phyloP scores from a whole-genome alignment of 2,329 filamentous ascomycete genomes.

The Fusarium penzigii region DNA sequence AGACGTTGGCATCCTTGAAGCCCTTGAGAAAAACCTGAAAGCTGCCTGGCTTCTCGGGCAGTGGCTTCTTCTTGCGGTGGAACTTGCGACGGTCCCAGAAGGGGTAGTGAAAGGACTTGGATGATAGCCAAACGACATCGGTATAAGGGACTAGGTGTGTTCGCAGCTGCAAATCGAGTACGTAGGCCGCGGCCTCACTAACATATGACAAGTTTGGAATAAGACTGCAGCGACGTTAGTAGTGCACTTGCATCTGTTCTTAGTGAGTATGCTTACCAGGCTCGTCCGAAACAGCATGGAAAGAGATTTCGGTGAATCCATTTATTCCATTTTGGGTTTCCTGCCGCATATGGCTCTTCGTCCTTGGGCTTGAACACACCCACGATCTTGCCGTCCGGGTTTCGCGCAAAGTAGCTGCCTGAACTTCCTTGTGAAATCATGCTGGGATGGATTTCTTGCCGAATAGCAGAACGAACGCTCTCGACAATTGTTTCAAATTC shows the following conservation, averaged over 20 bases:
- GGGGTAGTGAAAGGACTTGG: slow-evolving; percentile 97
- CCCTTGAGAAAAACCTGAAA: slow-evolving; percentile 98
- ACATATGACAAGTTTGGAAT: slow-evolving; percentile 98
- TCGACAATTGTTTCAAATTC: slow-evolving; percentile 90
- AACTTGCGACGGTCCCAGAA: slow-evolving; percentile 93
- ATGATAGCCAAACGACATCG: slow-evolving; percentile 89
- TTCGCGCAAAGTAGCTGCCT: slow-evolving; percentile 95
- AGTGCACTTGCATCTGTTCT: not conserved
- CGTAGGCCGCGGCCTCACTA: slow-evolving; percentile 95
- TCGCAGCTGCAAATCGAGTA: slow-evolving; percentile 84
- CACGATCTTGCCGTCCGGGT: slow-evolving; percentile 88
- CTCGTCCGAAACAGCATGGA: slow-evolving; percentile 93
- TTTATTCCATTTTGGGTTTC: slow-evolving; percentile 99
- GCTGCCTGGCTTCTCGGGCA: slow-evolving; percentile 89
- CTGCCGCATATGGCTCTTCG: slow-evolving; percentile 94
- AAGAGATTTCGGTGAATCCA: slow-evolving; percentile 99
- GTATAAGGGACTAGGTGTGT: slow-evolving; percentile 96
- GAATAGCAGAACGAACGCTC: slow-evolving; percentile 86
- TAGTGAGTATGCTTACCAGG: slow-evolving; percentile 58
- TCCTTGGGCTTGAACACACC: slow-evolving; percentile 99
- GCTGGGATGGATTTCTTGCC: slow-evolving; percentile 86
- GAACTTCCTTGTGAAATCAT: slow-evolving; percentile 98
- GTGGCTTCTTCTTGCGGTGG: slow-evolving; percentile 80
- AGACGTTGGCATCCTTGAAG: slow-evolving; percentile 95
- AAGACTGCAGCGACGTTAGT: slow-evolving; percentile 50